Conservation (phyloP, 768 basidiomycete genomes). For the Rhodotorula paludigena region DNA sequence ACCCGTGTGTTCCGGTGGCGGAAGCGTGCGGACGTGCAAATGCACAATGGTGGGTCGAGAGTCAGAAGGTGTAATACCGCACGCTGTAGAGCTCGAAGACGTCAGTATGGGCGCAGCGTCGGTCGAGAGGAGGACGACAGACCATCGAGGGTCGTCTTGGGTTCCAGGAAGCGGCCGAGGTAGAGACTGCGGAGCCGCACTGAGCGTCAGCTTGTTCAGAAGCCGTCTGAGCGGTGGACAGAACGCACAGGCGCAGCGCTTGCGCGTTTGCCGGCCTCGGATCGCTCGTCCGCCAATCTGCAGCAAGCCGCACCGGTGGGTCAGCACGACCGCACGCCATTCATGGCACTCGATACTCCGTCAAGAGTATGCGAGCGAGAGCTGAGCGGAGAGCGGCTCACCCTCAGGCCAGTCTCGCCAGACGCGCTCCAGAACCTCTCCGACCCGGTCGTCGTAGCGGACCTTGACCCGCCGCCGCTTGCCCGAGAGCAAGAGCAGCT, state of each 20-base stretch:
- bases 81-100: too few species aligned
- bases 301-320: not conserved
- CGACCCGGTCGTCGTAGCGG: not conserved
- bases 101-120: too few species aligned
- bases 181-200: not conserved
- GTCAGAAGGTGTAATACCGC: not conserved
- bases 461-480: slow-evolving; percentile 1
- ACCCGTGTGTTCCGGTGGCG: not conserved
- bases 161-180: slow-evolving; percentile 19
- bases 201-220: not conserved
- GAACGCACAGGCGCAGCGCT: slow-evolving; percentile 1
- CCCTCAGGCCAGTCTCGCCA: slow-evolving; percentile 12
- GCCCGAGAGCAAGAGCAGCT: slow-evolving; percentile 9
- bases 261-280: not conserved
- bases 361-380: not conserved
- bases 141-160: not conserved
- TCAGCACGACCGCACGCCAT: not conserved
- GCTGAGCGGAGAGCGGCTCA: not conserved
- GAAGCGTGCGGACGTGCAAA: slow-evolving; percentile 10
- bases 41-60: slow-evolving; percentile 7
- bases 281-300: slow-evolving; percentile 10
- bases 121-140: not conserved
- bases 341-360: not conserved
- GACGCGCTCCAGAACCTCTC: not conserved
- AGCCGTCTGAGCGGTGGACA: not conserved